Percentiles rank a stretch among this genome's conserved stretches.
Conservation (phyloP, 1,284 basidiomycete species). For the Ganoderma sinense region DNA sequence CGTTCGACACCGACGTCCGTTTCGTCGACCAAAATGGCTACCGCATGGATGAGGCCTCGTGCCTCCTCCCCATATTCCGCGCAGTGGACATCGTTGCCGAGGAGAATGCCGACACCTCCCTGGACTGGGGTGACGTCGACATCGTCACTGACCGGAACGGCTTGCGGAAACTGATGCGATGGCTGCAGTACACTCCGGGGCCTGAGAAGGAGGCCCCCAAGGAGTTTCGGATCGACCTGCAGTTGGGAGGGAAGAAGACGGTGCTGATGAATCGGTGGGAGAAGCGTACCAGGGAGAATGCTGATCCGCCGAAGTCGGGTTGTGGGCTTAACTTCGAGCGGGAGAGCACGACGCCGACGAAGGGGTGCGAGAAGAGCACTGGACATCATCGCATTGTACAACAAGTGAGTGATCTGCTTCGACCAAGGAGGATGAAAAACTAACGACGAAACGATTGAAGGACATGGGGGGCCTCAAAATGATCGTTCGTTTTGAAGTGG, state of each 20-base stretch:
- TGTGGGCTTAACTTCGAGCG: slow-evolving; percentile 61
- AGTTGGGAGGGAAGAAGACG: slow-evolving; percentile 59
- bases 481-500: slow-evolving; percentile 41
- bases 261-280: slow-evolving; percentile 55
- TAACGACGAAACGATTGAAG: slow-evolving; percentile 14
- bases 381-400: slow-evolving; percentile 60
- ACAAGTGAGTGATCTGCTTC: slow-evolving; percentile 48
- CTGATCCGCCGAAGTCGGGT: slow-evolving; percentile 26
- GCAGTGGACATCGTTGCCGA: slow-evolving; percentile 53
- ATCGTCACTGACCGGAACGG: slow-evolving; percentile 66
- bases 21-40: slow-evolving; percentile 61
- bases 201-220: slow-evolving; percentile 34
- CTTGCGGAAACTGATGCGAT: slow-evolving; percentile 62
- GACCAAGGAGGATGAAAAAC: not conserved
- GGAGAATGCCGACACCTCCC: slow-evolving; percentile 30
- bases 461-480: slow-evolving; percentile 37
- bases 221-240: slow-evolving; percentile 65
- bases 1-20: slow-evolving; percentile 51
- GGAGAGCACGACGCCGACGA: slow-evolving; percentile 49
- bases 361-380: slow-evolving; percentile 49
- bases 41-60: slow-evolving; percentile 45
- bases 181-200: slow-evolving; percentile 44
- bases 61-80: slow-evolving; percentile 56
- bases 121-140: slow-evolving; percentile 60
- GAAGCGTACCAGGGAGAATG: slow-evolving; percentile 23